Conservation (phyloP, 2,329 filamentous ascomycete genomes). For the Metarhizium robertsii region DNA sequence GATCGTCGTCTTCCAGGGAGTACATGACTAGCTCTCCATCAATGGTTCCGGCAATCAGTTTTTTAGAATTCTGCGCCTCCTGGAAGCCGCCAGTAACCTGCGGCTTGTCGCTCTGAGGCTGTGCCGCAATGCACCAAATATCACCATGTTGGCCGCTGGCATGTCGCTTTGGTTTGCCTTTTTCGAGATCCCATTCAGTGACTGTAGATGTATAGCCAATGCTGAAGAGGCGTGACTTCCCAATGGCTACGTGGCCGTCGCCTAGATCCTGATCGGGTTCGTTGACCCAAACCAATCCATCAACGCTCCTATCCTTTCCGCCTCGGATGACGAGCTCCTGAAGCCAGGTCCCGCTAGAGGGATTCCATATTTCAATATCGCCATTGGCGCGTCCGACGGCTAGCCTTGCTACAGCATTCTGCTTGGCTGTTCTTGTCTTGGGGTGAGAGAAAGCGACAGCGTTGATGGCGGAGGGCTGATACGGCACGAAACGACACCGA, state of each 20-base stretch:
- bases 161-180: constrained; percentile 67
- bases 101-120: constrained; percentile 43
- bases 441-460: constrained; percentile 87
- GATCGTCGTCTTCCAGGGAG: constrained; percentile 73
- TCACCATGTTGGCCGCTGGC: constrained; percentile 90
- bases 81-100: constrained; percentile 6
- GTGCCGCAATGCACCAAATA: constrained; percentile 91
- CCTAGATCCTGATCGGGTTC: constrained; percentile 65
- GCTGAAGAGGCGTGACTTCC: constrained; percentile 82
- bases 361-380: constrained; percentile 97
- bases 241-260: constrained; percentile 52
- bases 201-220: constrained; percentile 89
- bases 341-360: constrained; percentile 70
- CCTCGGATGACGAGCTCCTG: constrained; percentile 82
- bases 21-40: constrained; percentile 85
- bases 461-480: constrained; percentile 86
- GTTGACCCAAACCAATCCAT: constrained; percentile 85
- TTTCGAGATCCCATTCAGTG: constrained; percentile 89
- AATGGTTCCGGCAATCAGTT: constrained; percentile 78
- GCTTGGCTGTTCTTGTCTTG: constrained; percentile 33
- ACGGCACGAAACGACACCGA: constrained; percentile 91
- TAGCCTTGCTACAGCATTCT: constrained; percentile 55
- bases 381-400: constrained; percentile 90
- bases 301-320: constrained; percentile 76
- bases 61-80: constrained; percentile 34